phyloP scores from a whole-genome alignment of 345 rosid genomes.

The Geranium rotundifolium region DNA sequence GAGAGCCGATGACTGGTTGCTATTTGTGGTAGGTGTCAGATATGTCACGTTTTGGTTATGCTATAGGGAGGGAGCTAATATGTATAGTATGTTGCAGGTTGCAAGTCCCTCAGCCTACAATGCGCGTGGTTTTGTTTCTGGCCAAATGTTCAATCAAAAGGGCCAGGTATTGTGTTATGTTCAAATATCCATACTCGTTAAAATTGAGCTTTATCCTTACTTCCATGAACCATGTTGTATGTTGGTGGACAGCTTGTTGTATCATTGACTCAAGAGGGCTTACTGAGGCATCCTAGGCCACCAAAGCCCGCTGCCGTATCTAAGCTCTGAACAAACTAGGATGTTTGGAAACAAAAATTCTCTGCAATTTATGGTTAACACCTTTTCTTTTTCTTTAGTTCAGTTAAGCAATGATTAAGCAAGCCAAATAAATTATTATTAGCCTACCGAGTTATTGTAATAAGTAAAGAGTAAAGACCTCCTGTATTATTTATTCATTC shows the following conservation, averaged over 20 bases:
- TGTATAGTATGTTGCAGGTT: slow-evolving; percentile 25
- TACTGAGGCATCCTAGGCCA: slow-evolving; percentile 37
- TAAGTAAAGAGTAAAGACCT: no score
- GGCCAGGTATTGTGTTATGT: slow-evolving; percentile 50
- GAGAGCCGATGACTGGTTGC: slow-evolving; percentile 91
- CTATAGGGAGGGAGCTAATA: neutral
- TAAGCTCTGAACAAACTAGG: slow-evolving; percentile 39
- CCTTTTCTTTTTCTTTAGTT: no score
- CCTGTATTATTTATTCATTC: no score
- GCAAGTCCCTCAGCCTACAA: slow-evolving; percentile 46
- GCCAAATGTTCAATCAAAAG: slow-evolving; percentile 61
- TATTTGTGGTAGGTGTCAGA: slow-evolving; percentile 50
- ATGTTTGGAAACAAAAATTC: no score
- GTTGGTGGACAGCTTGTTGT: slow-evolving; percentile 51
- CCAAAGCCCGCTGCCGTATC: slow-evolving; percentile 29
- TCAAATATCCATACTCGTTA: neutral
- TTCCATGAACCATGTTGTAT: neutral
- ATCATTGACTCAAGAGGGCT: slow-evolving; percentile 71
- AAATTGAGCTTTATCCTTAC: no score
- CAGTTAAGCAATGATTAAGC: no score
- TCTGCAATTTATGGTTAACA: no score
- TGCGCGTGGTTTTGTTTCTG: slow-evolving; percentile 69
- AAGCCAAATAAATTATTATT: no score
- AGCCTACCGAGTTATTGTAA: no score
- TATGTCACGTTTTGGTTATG: neutral